Evolutionary conservation across 768 basidiomycete species (phyloP).

Genomic region (Xerocomellus intermedius): DNA sequence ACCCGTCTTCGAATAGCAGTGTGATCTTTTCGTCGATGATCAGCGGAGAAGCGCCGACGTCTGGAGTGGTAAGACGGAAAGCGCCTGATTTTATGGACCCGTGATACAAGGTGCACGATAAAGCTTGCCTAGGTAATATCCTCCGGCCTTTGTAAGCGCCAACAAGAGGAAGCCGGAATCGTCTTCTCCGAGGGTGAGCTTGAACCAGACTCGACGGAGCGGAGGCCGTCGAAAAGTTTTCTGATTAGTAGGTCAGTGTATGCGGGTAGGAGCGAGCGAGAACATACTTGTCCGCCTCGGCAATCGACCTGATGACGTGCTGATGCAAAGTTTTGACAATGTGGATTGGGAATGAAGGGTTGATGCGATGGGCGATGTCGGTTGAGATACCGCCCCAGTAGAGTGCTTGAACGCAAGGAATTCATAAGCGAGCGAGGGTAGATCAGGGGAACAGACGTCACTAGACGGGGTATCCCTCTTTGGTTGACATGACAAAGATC

Average conservation of each 20-base stretch:
- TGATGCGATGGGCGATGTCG: slow-evolving; percentile 32
- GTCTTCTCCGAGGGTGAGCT: slow-evolving; percentile 46
- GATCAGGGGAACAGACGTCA: background rate
- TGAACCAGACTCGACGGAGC: slow-evolving; percentile 49
- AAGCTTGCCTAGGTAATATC: slow-evolving; percentile 61
- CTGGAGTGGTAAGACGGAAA: slow-evolving; percentile 11
- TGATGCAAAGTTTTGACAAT: background rate
- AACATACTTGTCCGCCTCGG: background rate
- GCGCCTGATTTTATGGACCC: background rate
- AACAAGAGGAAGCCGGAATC: slow-evolving; percentile 48
- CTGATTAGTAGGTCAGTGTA: slow-evolving; percentile 20
- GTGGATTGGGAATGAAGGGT: slow-evolving; percentile 40
- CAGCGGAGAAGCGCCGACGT: slow-evolving; percentile 38
- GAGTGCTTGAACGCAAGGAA: slow-evolving; percentile 15
- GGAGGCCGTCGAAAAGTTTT: slow-evolving; percentile 53
- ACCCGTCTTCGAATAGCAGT: slow-evolving; percentile 17
- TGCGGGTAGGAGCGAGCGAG: background rate
- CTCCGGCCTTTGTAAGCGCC: slow-evolving; percentile 49
- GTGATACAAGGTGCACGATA: too few relatives aligned
- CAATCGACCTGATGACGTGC: background rate
- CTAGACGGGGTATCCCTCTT: slow-evolving; percentile 33
- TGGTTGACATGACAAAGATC: slow-evolving; percentile 49
- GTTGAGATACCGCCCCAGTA: slow-evolving; percentile 32
- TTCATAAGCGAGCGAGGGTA: background rate
- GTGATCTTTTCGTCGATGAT: slow-evolving; percentile 47